These are phyloP conservation scores for Brassica rapa DNA, from an alignment of 345 rosid genomes.

Conservation along the genomic window DNA sequence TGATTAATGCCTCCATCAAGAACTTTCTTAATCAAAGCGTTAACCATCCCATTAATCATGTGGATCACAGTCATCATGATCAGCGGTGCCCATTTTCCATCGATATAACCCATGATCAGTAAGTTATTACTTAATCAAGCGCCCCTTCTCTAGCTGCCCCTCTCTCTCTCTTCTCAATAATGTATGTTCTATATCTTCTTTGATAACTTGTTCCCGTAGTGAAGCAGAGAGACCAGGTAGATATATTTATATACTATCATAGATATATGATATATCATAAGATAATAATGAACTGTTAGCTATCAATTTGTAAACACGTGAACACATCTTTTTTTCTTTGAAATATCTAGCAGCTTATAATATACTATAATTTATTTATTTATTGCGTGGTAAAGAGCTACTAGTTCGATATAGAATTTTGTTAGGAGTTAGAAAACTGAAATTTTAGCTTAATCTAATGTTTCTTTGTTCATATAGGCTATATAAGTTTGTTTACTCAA, in stretches of 20 bases:
- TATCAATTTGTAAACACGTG: background rate
- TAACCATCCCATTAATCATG: constrained; percentile 46
- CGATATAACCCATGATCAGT: constrained; percentile 32
- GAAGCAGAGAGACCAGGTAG: background rate
- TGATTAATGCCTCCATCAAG: constrained; percentile 59
- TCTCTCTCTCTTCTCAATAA: background rate
- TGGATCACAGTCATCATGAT: constrained; percentile 39
- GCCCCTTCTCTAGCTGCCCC: constrained; percentile 2
- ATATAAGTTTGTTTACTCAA: background rate
- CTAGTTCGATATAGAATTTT: background rate
- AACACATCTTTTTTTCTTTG: background rate
- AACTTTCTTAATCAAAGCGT: constrained; percentile 60
- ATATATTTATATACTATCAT: constrained; percentile 11
- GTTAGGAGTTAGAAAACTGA: background rate
- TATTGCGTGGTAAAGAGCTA: background rate
- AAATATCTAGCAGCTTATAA: background rate
- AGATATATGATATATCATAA: background rate
- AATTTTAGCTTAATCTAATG: background rate
- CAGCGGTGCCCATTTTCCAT: constrained; percentile 52
- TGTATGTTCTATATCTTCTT: background rate
- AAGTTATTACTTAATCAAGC: background rate
- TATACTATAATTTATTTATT: background rate
- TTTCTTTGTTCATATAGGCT: background rate
- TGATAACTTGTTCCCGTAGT: constrained; percentile 20
- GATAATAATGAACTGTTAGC: background rate